Conservation (phyloP, 371 early-diverging fungal species). For the Blakeslea trispora region DNA sequence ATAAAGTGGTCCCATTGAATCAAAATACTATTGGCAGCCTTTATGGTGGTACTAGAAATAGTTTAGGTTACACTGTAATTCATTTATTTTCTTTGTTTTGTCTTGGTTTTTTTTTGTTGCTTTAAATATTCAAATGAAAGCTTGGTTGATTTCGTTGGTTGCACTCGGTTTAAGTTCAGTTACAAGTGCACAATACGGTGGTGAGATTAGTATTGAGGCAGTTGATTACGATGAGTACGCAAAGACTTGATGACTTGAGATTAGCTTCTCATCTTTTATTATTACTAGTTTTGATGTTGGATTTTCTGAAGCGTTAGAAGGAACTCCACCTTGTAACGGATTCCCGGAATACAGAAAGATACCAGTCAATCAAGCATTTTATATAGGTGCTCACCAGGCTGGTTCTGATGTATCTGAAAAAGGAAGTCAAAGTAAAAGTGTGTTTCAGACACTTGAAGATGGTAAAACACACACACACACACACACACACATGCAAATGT, state of each 20-base stretch:
- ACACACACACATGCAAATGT: too few relatives aligned
- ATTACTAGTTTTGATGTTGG: background rate
- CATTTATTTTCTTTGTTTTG: too few relatives aligned
- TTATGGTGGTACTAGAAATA: too few relatives aligned
- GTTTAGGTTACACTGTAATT: too few relatives aligned
- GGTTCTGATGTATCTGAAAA: conserved; percentile 11
- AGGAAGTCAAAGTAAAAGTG: conserved; percentile 1
- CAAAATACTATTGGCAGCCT: too few relatives aligned
- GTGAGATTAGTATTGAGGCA: conserved; percentile 10
- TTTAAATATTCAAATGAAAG: too few relatives aligned
- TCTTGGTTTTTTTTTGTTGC: too few relatives aligned
- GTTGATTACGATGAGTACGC: conserved; percentile 14
- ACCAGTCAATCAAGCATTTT: conserved; percentile 40
- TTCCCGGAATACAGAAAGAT: conserved; percentile 34
- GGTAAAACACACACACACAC: too few relatives aligned
- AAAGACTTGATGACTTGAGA: background rate
- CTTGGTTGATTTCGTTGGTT: too few relatives aligned
- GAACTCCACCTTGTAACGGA: conserved; percentile 38
- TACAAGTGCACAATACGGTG: background rate
- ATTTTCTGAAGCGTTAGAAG: conserved; percentile 9
- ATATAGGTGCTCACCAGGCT: conserved; percentile 33
- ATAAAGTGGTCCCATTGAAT: too few relatives aligned
- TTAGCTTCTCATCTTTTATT: background rate
- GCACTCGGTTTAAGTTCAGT: conserved; percentile 17
- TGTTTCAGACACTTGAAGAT: conserved; percentile 30